phyloP scores from a whole-genome alignment of 2,329 filamentous ascomycete species.

The Fusarium aywerte region DNA sequence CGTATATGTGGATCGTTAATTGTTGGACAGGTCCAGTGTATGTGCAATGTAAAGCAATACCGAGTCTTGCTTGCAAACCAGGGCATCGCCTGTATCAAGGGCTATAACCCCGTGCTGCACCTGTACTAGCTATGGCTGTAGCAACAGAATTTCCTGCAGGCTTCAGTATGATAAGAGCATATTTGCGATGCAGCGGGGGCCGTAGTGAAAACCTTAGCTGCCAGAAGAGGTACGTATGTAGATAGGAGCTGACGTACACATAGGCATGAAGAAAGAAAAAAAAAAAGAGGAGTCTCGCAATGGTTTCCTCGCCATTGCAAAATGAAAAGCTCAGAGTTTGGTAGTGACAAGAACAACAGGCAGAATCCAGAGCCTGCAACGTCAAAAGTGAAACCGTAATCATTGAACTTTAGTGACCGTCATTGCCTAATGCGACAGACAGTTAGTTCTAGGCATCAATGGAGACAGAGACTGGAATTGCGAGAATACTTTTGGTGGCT shows the following conservation, averaged over 20 bases:
- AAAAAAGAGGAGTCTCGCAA: not conserved
- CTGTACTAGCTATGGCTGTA: not conserved
- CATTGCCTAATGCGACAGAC: conserved; percentile 34
- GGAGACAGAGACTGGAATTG: conserved; percentile 21
- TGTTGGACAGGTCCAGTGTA: not conserved
- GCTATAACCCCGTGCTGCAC: not conserved
- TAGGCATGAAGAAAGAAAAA: not conserved
- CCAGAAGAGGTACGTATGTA: not conserved
- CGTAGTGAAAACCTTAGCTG: too few species aligned
- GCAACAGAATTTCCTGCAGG: not conserved
- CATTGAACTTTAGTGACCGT: conserved; percentile 35
- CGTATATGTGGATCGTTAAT: not conserved
- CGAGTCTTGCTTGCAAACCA: not conserved
- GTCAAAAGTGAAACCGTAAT: conserved; percentile 24
- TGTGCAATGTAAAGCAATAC: not conserved
- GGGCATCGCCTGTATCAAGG: not conserved
- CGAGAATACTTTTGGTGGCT: conserved; percentile 33
- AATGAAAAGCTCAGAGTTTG: not conserved
- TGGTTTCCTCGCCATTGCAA: not conserved
- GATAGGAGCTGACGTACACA: not conserved
- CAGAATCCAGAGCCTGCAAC: conserved; percentile 15
- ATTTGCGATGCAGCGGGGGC: not conserved
- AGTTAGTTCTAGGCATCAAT: conserved; percentile 18
- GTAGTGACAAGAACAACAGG: conserved; percentile 11
- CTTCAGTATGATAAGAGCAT: not conserved